Evolutionary conservation across 176 grass and related monocot genomes (phyloP).

Genomic region (Leersia perrieri): DNA sequence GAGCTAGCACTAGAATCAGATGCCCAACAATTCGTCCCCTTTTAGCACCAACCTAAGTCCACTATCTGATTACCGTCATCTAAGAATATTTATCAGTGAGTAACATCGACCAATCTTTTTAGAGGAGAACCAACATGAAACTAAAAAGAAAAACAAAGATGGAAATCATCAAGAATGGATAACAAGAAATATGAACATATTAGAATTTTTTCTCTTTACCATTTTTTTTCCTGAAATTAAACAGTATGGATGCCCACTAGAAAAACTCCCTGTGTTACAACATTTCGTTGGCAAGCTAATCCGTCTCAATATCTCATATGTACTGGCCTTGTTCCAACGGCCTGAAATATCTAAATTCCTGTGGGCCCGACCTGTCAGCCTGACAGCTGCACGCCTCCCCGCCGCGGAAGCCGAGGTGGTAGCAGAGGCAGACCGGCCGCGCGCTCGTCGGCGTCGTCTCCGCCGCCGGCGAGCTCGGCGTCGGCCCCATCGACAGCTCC

Average conservation of each 20-base stretch:
- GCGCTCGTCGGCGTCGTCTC: conserved; percentile 53
- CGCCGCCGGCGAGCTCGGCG: conserved; percentile 30
- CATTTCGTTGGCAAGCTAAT: conserved; percentile 17
- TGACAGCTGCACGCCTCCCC: conserved; percentile 59
- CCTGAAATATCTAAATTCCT: conserved; percentile 52
- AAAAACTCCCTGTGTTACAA: conserved; percentile 33
- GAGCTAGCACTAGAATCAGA: conserved; percentile 14
- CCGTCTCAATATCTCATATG: conserved; percentile 15
- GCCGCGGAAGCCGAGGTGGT: conserved; percentile 59
- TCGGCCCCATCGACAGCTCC: conserved; percentile 62
- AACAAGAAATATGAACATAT: background rate
- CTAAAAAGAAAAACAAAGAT: background rate
- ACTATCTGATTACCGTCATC: background rate
- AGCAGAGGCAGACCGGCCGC: conserved; percentile 64
- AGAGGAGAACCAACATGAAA: background rate
- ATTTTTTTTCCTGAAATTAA: background rate
- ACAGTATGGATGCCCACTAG: background rate
- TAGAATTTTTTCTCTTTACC: background rate
- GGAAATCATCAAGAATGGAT: background rate
- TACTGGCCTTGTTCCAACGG: conserved; percentile 68
- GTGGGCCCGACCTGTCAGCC: conserved; percentile 21
- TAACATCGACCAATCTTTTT: background rate
- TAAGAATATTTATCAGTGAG: background rate
- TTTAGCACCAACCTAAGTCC: conserved; percentile 32
- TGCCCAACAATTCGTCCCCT: background rate